Percentiles rank a stretch among this genome's conserved stretches.
These are phyloP conservation scores for Aspergillus sp. DNA, from an alignment of 2,329 filamentous ascomycete genomes.

Conservation along the genomic window DNA sequence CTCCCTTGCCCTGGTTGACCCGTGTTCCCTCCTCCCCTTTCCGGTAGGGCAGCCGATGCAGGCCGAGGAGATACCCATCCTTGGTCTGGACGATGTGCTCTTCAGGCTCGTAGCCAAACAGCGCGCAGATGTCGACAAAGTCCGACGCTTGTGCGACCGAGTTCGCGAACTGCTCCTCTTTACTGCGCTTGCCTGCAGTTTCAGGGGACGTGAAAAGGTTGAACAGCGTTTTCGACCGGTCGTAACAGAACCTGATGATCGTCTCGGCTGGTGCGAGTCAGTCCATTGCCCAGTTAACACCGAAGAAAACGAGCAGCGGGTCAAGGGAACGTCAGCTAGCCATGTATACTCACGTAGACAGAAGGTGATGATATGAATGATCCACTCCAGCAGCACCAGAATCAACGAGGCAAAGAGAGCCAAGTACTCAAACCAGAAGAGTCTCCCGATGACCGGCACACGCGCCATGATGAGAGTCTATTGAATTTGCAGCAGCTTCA, in stretches of 20 bases:
- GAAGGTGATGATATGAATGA: constrained; percentile 82
- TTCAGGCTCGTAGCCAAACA: constrained; percentile 90
- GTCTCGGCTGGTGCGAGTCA: constrained; percentile 60
- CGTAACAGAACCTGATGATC: constrained; percentile 78
- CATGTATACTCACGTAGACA: constrained; percentile 65
- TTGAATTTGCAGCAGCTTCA: neutral
- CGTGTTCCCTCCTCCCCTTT: constrained; percentile 75
- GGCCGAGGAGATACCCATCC: constrained; percentile 87
- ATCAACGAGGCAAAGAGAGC: constrained; percentile 80
- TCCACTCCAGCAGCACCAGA: constrained; percentile 75
- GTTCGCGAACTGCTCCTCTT: constrained; percentile 68
- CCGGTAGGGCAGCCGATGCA: constrained; percentile 82
- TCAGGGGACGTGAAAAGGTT: constrained; percentile 71
- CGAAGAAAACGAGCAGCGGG: neutral
- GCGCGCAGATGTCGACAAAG: constrained; percentile 87
- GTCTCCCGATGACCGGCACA: constrained; percentile 62
- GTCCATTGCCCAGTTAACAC: neutral
- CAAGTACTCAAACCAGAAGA: constrained; percentile 73
- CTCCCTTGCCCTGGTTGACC: constrained; percentile 67
- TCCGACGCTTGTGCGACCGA: constrained; percentile 83
- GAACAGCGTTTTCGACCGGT: constrained; percentile 76
- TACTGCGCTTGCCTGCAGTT: constrained; percentile 64
- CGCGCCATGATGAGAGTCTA: constrained; percentile 48
- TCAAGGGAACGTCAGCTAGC: neutral
- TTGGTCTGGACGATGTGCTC: constrained; percentile 94